Base-by-base conservation (phyloP, 1,284 basidiomycete genomes). In the Butyriboletus appendiculatus region DNA sequence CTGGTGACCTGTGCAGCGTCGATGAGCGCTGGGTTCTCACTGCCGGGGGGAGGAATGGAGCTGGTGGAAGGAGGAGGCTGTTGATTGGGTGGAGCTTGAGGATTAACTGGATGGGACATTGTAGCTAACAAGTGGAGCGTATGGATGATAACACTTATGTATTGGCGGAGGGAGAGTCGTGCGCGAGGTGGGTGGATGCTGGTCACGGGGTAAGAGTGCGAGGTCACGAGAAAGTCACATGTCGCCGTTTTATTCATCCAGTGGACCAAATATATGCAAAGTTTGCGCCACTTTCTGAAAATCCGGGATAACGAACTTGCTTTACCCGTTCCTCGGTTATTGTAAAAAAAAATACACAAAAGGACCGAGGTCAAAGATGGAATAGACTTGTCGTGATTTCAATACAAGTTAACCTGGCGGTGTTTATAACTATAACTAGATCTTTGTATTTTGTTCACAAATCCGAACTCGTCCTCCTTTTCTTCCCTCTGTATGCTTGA, bases 141-240 rank as follows among this genome's bases (percentile, higher is more conserved):
- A 22, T 34, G n/a, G 24, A n/a, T 11, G 14, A 34, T 38, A 15
- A 33, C 12, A 8, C 26, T 26, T 30, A 51, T 47, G 35, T 55
- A 56, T 59, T 51, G n/a, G 37, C 38, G 18, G 49, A 35, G 41
- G 52, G 33, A 37, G 46, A 33, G 55, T 40, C 18, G 33, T 22
- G 51, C 40, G 24, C 43, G 53, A 50, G 54, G 50, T 48, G 50
- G 52, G 46, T 47, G 53, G 52, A 34, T 66, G 59, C 58, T 68
- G 69, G 69, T 72, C 67, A 72, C 70, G 70, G 67, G 67, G 70
- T 59, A 44, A 61, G 55, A 61, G 64, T 40, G 66, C 45, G 32
- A 70, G 53, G 67, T 69, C 67, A 69, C 67, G 67, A 38, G 70
- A 68, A 71, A 72, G 67, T 69, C 67, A 69, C 67, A 69, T 69